Evolutionary conservation across 2,329 filamentous ascomycete genomes (phyloP).

Genomic region (Aspergillus flavus): DNA sequence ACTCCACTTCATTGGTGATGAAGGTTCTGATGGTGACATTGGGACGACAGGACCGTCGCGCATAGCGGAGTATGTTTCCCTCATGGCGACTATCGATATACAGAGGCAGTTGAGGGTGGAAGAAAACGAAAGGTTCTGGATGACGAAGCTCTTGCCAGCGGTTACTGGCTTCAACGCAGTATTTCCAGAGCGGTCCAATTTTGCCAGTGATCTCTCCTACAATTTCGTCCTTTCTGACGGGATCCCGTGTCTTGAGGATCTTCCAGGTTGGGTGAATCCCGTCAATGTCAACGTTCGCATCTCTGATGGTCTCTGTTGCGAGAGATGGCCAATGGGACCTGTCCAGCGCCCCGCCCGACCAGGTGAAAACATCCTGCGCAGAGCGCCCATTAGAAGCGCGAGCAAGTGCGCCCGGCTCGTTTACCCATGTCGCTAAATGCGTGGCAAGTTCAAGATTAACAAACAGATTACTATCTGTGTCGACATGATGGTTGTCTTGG

Average conservation of each 20-base stretch:
- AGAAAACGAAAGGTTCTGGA: constrained; percentile 74
- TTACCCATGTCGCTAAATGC: constrained; percentile 76
- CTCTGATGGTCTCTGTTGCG: constrained; percentile 55
- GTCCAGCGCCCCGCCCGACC: constrained; percentile 58
- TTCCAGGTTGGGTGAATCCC: constrained; percentile 71
- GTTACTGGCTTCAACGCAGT: constrained; percentile 67
- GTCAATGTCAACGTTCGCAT: constrained; percentile 51
- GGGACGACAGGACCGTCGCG: constrained; percentile 87
- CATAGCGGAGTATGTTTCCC: constrained; percentile 82
- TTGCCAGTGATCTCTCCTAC: constrained; percentile 77
- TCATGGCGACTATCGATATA: constrained; percentile 91
- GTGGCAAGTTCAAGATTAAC: constrained; percentile 74
- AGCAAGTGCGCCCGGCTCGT: constrained; percentile 69
- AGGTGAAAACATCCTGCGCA: constrained; percentile 70
- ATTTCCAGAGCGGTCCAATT: constrained; percentile 73
- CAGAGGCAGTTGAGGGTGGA: constrained; percentile 83
- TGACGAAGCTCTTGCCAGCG: constrained; percentile 66
- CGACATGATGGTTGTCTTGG: constrained; percentile 59
- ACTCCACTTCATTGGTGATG: constrained; percentile 74
- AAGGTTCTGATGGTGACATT: constrained; percentile 89
- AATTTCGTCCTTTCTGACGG: constrained; percentile 56
- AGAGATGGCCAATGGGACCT: constrained; percentile 57
- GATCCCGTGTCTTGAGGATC: constrained; percentile 53
- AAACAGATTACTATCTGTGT: constrained; percentile 73
- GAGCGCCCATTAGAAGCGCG: constrained; percentile 66